These are phyloP conservation scores for Warburgia ugandensis DNA, from an alignment of 164 flowering plant species.

Conservation along the genomic window DNA sequence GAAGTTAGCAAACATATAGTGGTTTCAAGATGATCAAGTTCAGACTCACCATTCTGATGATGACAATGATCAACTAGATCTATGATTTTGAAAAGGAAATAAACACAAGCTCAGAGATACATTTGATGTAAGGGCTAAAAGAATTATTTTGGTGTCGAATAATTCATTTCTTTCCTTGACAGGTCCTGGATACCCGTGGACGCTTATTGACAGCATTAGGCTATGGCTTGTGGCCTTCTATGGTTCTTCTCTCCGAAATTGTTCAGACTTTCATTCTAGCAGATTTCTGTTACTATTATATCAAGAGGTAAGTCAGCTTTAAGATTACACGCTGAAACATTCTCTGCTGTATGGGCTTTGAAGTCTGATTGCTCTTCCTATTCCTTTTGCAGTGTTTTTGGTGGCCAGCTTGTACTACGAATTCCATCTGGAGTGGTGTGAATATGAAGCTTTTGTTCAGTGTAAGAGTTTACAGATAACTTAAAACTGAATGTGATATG, in stretches of 20 bases:
- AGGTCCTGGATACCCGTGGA: slow-evolving; percentile 43
- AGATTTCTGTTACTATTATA: slow-evolving; percentile 42
- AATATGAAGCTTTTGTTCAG: slow-evolving; percentile 5
- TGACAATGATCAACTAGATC: no score
- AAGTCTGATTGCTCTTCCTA: background rate
- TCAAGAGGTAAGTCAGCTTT: slow-evolving; percentile 26
- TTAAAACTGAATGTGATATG: background rate
- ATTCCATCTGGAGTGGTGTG: slow-evolving; percentile 49
- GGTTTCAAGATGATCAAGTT: no score
- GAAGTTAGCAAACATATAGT: no score
- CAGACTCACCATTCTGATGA: no score
- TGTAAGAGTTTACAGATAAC: background rate
- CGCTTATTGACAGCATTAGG: slow-evolving; percentile 39
- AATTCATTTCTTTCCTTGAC: slow-evolving; percentile 7
- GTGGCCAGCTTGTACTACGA: slow-evolving; percentile 48
- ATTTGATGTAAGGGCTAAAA: no score
- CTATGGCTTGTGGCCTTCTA: slow-evolving; percentile 43
- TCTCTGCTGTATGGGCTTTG: background rate
- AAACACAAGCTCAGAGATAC: no score
- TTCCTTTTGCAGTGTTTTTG: slow-evolving; percentile 28
- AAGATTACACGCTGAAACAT: background rate
- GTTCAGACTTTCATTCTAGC: slow-evolving; percentile 42
- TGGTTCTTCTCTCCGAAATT: slow-evolving; percentile 44
- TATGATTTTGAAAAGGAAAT: no score
- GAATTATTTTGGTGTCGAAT: no score